A percentile compares a stretch with the other conserved stretches of the same genome.
Evolutionary conservation across 2,329 filamentous ascomycete genomes (phyloP).

Genomic region (Sclerotinia subarctica): DNA sequence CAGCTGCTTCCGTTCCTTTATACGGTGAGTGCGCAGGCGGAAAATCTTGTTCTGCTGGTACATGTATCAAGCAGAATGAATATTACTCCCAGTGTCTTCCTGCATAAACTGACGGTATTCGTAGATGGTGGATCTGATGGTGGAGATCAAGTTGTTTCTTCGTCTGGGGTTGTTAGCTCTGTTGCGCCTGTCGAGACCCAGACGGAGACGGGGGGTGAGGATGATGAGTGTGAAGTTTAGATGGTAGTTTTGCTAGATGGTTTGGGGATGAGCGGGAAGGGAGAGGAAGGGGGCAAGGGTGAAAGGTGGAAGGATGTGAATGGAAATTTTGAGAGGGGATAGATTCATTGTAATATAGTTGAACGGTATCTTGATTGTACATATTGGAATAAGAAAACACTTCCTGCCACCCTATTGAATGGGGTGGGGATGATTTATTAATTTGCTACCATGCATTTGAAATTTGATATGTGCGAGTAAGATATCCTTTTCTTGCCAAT

Average conservation of each 20-base stretch:
- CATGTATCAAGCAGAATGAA: neutral
- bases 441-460: neutral
- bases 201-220: neutral
- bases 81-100: slow-evolving; percentile 4
- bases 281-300: too few relatives aligned
- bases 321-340: neutral
- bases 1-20: neutral
- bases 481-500: neutral
- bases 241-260: too few relatives aligned
- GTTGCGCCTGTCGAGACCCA: neutral
- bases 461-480: too few relatives aligned
- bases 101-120: neutral
- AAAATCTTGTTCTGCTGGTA: slow-evolving; percentile 6
- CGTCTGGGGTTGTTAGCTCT: neutral
- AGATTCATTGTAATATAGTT: slow-evolving; percentile 9
- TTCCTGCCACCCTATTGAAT: neutral
- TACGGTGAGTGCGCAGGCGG: neutral
- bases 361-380: slow-evolving; percentile 1
- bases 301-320: too few relatives aligned
- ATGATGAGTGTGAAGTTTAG: slow-evolving; percentile 1
- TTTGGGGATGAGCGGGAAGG: too few relatives aligned
- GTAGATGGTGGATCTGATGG: neutral
- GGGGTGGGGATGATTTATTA: neutral
- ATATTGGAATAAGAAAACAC: neutral
- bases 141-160: neutral